Percentiles rank a stretch among this genome's conserved stretches.
Conservation (phyloP, 352 stramenopile species). For the Phytopythium mirpurense region DNA sequence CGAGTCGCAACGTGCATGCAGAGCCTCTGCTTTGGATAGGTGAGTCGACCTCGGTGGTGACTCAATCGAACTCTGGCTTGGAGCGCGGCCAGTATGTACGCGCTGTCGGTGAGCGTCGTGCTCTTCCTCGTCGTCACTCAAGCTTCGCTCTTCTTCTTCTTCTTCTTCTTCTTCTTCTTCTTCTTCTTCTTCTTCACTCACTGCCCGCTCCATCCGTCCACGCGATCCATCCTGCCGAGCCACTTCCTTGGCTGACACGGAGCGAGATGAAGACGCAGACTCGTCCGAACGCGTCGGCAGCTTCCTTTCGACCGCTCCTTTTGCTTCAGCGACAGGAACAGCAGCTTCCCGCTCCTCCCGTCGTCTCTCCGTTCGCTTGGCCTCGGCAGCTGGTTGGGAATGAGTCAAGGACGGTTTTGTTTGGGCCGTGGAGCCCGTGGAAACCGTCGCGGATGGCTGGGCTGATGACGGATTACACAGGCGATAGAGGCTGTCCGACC, state of each 20-base stretch:
- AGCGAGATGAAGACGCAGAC: background rate
- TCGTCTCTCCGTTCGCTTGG: conserved; percentile 13
- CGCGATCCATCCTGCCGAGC: background rate
- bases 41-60: background rate
- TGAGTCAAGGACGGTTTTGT: conserved; percentile 6
- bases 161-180: conserved; percentile 6
- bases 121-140: conserved; percentile 8
- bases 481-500: conserved; percentile 74
- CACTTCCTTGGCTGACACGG: background rate
- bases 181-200: conserved; percentile 10
- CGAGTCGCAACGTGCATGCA: conserved; percentile 5
- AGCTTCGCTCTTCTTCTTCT: conserved; percentile 6
- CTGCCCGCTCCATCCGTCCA: conserved; percentile 1
- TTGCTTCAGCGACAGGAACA: conserved; percentile 6
- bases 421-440: conserved; percentile 5
- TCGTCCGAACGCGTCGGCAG: background rate
- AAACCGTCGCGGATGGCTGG: conserved; percentile 9
- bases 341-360: background rate
- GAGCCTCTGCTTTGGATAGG: background rate
- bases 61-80: background rate
- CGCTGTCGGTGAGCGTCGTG: conserved; percentile 4
- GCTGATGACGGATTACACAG: conserved; percentile 45
- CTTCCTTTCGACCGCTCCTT: conserved; percentile 14
- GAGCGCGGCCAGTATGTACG: background rate
- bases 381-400: conserved; percentile 3